Evolutionary conservation across 2,329 filamentous ascomycete species (phyloP), one percentile per base, ranked within the genome.

Genomic region (Exophiala lecanii-corni): DNA sequence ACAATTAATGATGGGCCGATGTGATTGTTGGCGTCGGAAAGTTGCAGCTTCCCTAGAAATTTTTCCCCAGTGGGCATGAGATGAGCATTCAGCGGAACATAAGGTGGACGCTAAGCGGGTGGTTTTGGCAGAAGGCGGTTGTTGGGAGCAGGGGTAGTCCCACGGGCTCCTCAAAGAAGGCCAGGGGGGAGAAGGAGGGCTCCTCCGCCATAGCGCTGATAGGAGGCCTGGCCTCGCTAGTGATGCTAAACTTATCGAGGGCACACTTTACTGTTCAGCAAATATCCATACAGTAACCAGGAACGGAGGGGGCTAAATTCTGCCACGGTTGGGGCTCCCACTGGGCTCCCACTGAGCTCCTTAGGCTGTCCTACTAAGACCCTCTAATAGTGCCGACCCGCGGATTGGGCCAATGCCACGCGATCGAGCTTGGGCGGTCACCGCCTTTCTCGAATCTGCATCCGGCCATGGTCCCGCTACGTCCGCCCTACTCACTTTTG

Each of bases 21-120:
- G 34, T 23, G 17, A 41, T 41, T 49, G 49, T 49, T 51, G 49
- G 49, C 42, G 42, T 47, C 28, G 39, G 49, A 43, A 48, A 43
- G 39, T 40, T 41, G 33, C 43, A 43, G 25, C 17, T 28, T 39
- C 23, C 45, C 49, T 43, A 39, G 18, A 28, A 30, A 25, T 43
- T 47, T 43, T 41, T 37, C 18, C 33, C 16, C 30, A 33, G 30
- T 17, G 7, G 13, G 30, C 16, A 13, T 6, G 10, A 7, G n/a
- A 17, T 35, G 17, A 18, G 33, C 7, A 7, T n/a, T 7, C 7
- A 18, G n/a, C n/a, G n/a, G n/a, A n/a, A n/a, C n/a, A n/a, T n/a
- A n/a, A 9, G 33, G 33, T 35, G 33, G 33, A 17, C 13, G 17
- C 13, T 18, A 17, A n/a, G 13, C 10, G 6, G 16, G 30, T 33